A percentile compares a stretch with the other conserved stretches of the same genome.
These are phyloP conservation scores for Deakozyma indianensis DNA, from an alignment of 805 yeast species.

Conservation along the genomic window DNA sequence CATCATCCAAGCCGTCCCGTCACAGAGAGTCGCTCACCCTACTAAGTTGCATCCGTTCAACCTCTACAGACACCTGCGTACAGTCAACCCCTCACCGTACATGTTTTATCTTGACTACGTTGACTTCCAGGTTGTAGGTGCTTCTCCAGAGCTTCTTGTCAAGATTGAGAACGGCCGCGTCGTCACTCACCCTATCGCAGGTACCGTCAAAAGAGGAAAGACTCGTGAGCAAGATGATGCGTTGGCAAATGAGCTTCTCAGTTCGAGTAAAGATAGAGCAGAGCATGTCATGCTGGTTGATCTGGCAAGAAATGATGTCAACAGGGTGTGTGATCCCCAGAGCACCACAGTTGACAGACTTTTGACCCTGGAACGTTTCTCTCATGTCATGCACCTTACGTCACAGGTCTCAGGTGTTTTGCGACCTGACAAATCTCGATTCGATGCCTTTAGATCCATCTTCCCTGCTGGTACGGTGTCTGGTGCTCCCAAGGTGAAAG, in stretches of 20 bases:
- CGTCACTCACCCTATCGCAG: slow-evolving; percentile 96
- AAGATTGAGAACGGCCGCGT: slow-evolving; percentile 69
- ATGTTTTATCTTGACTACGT: slow-evolving; percentile 83
- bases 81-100: slow-evolving; percentile 96
- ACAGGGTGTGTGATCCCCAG: slow-evolving; percentile 81
- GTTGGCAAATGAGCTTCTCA: slow-evolving; percentile 57
- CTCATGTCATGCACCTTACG: slow-evolving; percentile 94
- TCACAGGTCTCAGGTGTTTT: slow-evolving; percentile 89
- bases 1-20: slow-evolving; percentile 95
- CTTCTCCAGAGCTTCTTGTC: slow-evolving; percentile 89
- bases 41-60: slow-evolving; percentile 94
- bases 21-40: slow-evolving; percentile 91
- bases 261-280: slow-evolving; percentile 83
- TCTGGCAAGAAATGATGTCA: slow-evolving; percentile 90
- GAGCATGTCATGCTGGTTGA: slow-evolving; percentile 99
- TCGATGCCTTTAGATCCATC: slow-evolving; percentile 93
- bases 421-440: slow-evolving; percentile 70
- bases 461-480: slow-evolving; percentile 99
- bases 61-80: slow-evolving; percentile 83
- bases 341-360: slow-evolving; percentile 79
- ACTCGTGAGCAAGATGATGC: slow-evolving; percentile 85
- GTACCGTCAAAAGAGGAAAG: slow-evolving; percentile 82
- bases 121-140: slow-evolving; percentile 93
- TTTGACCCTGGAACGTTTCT: slow-evolving; percentile 80
- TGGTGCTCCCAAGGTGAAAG: slow-evolving; percentile 96